A percentile compares a stretch with the other conserved stretches of the same genome.
These are phyloP conservation scores for Epithele typhae DNA, from an alignment of 768 basidiomycete genomes.

Conservation along the genomic window DNA sequence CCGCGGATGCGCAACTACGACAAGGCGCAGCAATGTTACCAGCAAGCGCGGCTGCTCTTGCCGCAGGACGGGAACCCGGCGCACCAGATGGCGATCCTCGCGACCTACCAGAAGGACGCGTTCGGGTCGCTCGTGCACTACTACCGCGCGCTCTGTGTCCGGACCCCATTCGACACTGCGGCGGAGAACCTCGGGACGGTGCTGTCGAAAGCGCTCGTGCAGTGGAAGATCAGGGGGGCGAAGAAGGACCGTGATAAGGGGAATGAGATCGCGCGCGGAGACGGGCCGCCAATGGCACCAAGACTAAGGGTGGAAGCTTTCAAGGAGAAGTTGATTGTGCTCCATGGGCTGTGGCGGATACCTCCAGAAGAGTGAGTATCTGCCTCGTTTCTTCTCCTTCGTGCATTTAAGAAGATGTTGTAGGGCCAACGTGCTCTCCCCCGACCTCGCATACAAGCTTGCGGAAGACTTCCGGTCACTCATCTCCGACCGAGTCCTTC, in stretches of 20 bases:
- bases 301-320: slow-evolving; percentile 56
- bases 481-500: slow-evolving; percentile 64
- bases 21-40: slow-evolving; percentile 76
- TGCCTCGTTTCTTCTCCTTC: background rate
- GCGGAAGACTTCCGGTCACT: slow-evolving; percentile 54
- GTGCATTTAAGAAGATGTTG: background rate
- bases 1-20: slow-evolving; percentile 66
- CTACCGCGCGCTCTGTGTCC: slow-evolving; percentile 86
- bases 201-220: slow-evolving; percentile 61
- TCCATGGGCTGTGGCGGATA: slow-evolving; percentile 72
- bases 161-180: slow-evolving; percentile 82
- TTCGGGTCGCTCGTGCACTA: slow-evolving; percentile 82
- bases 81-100: slow-evolving; percentile 92
- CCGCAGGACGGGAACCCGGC: slow-evolving; percentile 93
- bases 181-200: slow-evolving; percentile 78
- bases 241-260: slow-evolving; percentile 19
- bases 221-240: slow-evolving; percentile 42
- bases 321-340: slow-evolving; percentile 67
- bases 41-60: slow-evolving; percentile 75
- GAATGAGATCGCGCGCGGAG: slow-evolving; percentile 27
- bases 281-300: slow-evolving; percentile 35
- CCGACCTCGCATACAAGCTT: slow-evolving; percentile 42
- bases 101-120: slow-evolving; percentile 79
- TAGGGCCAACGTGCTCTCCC: slow-evolving; percentile 48
- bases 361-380: slow-evolving; percentile 51